These are phyloP conservation scores for Solanum pennellii DNA, from an alignment of 257 asterid species.

Conservation along the genomic window DNA sequence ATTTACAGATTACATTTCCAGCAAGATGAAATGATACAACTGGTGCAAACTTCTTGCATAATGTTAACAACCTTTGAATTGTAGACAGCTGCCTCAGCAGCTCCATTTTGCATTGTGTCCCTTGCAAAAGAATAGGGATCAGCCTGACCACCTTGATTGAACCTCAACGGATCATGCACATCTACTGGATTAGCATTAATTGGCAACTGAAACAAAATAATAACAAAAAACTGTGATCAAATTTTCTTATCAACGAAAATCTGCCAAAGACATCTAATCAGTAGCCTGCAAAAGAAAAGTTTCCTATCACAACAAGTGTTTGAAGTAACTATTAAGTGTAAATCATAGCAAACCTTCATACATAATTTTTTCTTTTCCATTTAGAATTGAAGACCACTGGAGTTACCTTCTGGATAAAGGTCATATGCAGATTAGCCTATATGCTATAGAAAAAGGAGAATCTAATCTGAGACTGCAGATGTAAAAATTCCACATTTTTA, in stretches of 20 bases:
- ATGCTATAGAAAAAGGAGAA: background rate
- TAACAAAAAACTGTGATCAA: background rate
- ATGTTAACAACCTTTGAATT: conserved; percentile 35
- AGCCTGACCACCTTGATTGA: conserved; percentile 14
- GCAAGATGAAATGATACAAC: background rate
- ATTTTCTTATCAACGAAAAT: background rate
- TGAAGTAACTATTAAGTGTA: background rate
- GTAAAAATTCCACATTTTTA: background rate
- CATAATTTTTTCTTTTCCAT: background rate
- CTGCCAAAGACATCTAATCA: background rate
- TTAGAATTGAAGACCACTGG: background rate
- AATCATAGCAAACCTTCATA: background rate
- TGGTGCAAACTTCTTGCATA: background rate
- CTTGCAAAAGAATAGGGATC: conserved; percentile 3
- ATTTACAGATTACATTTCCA: background rate
- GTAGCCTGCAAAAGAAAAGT: background rate
- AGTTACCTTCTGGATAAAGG: background rate
- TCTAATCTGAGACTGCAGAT: background rate
- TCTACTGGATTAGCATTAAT: conserved; percentile 9
- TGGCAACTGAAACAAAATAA: conserved; percentile 37
- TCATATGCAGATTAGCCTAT: background rate
- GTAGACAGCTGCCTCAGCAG: conserved; percentile 7
- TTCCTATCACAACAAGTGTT: background rate
- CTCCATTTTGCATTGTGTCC: conserved; percentile 14
- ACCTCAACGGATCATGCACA: conserved; percentile 9